Evolutionary conservation across 2,329 filamentous ascomycete genomes (phyloP).

Genomic region (Aspergillus carbonarius): DNA sequence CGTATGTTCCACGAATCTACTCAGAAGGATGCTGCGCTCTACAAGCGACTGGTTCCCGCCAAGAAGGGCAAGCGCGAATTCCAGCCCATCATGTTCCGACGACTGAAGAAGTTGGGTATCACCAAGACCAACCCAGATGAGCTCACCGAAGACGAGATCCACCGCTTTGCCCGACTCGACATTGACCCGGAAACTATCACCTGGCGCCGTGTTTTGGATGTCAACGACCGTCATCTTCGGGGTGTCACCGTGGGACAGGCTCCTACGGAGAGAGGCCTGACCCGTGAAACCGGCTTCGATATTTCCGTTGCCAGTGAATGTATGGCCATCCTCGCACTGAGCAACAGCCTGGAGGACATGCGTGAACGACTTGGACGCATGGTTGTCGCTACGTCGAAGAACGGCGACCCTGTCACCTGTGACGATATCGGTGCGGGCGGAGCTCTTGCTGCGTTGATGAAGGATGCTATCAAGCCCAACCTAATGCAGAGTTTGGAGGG

Average conservation of each 20-base stretch:
- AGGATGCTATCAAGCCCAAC: conserved; percentile 97
- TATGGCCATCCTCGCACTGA: conserved; percentile 96
- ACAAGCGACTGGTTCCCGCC: conserved; percentile 78
- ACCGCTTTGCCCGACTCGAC: conserved; percentile 85
- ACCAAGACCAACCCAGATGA: conserved; percentile 91
- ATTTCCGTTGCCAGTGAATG: conserved; percentile 97
- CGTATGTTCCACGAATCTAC: conserved; percentile 98
- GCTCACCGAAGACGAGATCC: conserved; percentile 84
- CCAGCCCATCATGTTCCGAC: conserved; percentile 84
- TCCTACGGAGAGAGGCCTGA: conserved; percentile 84
- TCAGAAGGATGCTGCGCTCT: conserved; percentile 86
- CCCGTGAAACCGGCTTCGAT: conserved; percentile 88
- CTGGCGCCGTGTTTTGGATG: conserved; percentile 92
- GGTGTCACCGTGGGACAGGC: conserved; percentile 86
- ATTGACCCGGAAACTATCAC: conserved; percentile 97
- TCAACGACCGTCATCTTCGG: conserved; percentile 92
- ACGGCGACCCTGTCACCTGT: conserved; percentile 88
- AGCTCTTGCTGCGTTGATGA: conserved; percentile 91
- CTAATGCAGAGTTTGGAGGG: conserved; percentile 98
- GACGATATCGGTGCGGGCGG: conserved; percentile 93
- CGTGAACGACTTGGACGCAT: conserved; percentile 90
- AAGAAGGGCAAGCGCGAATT: conserved; percentile 91
- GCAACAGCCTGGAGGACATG: conserved; percentile 83
- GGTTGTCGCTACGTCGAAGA: conserved; percentile 85
- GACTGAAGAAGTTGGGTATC: conserved; percentile 93